A percentile compares a stretch with the other conserved stretches of the same genome.
phyloP scores from a whole-genome alignment of 2,329 filamentous ascomycete species.

The Tolypocladium ophioglossoides region DNA sequence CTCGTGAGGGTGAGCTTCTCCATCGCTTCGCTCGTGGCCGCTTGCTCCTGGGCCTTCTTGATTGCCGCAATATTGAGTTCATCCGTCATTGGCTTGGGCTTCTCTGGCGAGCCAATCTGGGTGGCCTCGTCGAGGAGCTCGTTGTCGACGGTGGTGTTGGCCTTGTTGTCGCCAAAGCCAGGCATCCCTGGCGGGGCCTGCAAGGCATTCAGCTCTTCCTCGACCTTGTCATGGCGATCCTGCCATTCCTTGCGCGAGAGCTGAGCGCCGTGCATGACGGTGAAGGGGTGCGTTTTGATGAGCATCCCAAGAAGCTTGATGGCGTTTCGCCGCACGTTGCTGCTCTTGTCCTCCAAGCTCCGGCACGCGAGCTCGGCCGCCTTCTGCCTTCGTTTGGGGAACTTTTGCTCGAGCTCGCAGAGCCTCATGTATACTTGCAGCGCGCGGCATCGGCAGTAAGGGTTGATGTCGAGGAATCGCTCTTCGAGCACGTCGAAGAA shows the following conservation, averaged over 20 bases:
- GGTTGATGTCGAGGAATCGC: constrained; percentile 91
- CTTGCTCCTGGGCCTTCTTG: constrained; percentile 74
- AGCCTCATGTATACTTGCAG: constrained; percentile 90
- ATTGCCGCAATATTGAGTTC: constrained; percentile 65
- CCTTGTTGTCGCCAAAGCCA: constrained; percentile 47
- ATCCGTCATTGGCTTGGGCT: constrained; percentile 60
- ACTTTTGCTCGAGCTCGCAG: constrained; percentile 92
- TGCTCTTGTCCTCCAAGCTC: constrained; percentile 95
- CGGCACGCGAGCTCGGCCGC: constrained; percentile 79
- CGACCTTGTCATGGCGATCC: constrained; percentile 68
- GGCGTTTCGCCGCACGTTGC: constrained; percentile 88
- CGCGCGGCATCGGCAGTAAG: constrained; percentile 83
- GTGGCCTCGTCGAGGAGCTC: constrained; percentile 82
- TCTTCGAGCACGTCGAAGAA: constrained; percentile 97
- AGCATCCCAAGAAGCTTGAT: constrained; percentile 84
- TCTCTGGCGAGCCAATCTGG: constrained; percentile 60
- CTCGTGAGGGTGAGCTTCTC: constrained; percentile 79
- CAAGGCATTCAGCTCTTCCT: constrained; percentile 69
- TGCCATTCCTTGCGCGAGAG: constrained; percentile 81
- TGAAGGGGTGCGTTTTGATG: constrained; percentile 91
- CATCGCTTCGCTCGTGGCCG: constrained; percentile 79
- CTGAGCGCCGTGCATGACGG: constrained; percentile 79
- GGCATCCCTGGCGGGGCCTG: constrained; percentile 69
- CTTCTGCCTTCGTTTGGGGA: constrained; percentile 80
- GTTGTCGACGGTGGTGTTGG: constrained; percentile 62